Evolutionary conservation across 192 early-diverging fungal species (phyloP).

Genomic region (Helicostylum pulchrum): DNA sequence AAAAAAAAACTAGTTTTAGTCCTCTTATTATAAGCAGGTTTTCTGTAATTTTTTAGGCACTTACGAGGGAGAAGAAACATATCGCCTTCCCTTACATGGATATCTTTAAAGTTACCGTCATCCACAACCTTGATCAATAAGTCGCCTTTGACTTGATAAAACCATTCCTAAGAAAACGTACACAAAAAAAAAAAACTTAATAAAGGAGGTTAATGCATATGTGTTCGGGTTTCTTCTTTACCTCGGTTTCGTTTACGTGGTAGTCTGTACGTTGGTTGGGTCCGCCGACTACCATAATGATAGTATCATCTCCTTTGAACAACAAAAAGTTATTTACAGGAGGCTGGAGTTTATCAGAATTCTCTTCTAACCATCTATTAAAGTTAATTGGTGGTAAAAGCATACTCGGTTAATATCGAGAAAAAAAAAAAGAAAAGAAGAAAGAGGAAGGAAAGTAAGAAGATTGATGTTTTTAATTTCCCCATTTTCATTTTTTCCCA

Average conservation of each 20-base stretch:
- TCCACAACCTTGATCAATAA: constrained; percentile 91
- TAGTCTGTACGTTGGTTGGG: constrained; percentile 96
- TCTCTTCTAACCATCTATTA: constrained; percentile 78
- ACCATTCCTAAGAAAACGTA: constrained; percentile 75
- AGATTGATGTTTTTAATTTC: too few species aligned
- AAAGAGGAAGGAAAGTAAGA: too few species aligned
- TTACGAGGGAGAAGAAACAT: constrained; percentile 93
- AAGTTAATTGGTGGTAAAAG: constrained; percentile 83
- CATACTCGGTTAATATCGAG: too few species aligned
- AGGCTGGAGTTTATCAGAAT: constrained; percentile 81
- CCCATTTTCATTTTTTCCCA: too few species aligned
- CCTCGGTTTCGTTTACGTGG: constrained; percentile 96
- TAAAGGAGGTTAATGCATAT: background rate
- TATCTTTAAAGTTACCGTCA: constrained; percentile 74
- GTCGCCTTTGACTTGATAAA: constrained; percentile 90
- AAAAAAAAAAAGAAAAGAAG: too few species aligned
- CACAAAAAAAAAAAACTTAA: background rate
- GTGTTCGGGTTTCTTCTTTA: constrained; percentile 24
- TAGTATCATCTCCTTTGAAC: constrained; percentile 77
- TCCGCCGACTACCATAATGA: constrained; percentile 90
- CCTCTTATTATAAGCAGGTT: background rate
- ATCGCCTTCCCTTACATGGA: constrained; percentile 87
- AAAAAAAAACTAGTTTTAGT: background rate
- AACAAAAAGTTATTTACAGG: constrained; percentile 94
- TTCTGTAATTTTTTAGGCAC: background rate